Evolutionary conservation across 495 filamentous ascomycete genomes (phyloP), one percentile per base, ranked within the genome.

Genomic region (Penicillium samsonianum): DNA sequence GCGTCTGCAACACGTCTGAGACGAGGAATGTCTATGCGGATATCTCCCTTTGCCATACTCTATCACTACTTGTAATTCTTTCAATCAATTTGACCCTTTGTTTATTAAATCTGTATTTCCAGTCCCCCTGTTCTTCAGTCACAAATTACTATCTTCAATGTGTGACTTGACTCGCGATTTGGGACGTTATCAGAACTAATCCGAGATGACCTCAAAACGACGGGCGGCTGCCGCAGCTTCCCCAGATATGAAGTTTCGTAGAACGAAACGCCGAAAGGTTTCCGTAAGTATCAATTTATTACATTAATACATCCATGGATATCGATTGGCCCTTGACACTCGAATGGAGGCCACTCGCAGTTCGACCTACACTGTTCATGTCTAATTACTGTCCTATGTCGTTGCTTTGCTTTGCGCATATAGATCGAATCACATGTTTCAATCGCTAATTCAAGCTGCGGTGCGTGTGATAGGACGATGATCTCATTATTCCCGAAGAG

Each of bases 131-230:
- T 17, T 49, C 8, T 30, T 26, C 11, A 7, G 17, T 16, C 28
- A 17, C 28, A 19, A 0, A 33, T 31, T 33, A 9, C 28, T 20
- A 49, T 20, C n/a, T 43, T 43, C 38, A 17, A 37, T 50, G 48
- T 50, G 46, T 50, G 37, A 53, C 11, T 30, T 3, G 19, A 38
- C 23, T 53, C 26, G 16, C 31, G 30, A 9, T 26, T 22, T 22
- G 43, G 25, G 23, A 19, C 47, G 9, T 52, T 17, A 50, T 48
- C 25, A 25, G n/a, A 22, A 31, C 14, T 33, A 48, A 31, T 28
- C 30, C 37, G 37, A 31, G 25, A 90, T 90, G 87, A 86, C 85
- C 55, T 80, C 80, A 57, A 91, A 90, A 78, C 83, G 88, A 51
- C 89, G 88, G 68, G 80, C 80, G 23, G 61, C 76, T 20, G 65